Evolutionary conservation across 768 basidiomycete genomes (phyloP).

Genomic region (Suillus bovinus): DNA sequence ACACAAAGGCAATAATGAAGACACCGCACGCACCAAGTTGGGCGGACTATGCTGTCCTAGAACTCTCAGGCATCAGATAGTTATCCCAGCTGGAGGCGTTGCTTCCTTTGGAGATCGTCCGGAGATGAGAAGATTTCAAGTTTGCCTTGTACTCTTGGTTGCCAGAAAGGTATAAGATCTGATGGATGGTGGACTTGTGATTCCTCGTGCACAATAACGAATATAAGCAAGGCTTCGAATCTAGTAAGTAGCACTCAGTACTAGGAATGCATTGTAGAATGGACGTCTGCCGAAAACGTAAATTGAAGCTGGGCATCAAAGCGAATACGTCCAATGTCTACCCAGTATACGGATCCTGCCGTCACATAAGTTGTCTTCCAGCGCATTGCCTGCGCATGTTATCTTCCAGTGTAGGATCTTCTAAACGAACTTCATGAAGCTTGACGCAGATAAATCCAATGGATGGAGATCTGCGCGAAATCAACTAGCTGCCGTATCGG

Average conservation of each 20-base stretch:
- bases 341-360: not conserved
- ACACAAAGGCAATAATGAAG: no score
- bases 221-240: not conserved
- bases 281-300: not conserved
- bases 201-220: not conserved
- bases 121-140: not conserved
- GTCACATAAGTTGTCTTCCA: not conserved
- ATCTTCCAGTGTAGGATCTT: not conserved
- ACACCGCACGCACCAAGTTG: not conserved
- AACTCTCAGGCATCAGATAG: not conserved
- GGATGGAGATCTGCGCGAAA: not conserved
- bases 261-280: not conserved
- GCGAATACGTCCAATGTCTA: not conserved
- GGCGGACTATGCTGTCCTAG: not conserved
- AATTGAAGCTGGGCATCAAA: not conserved
- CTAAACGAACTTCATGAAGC: not conserved
- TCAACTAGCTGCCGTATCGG: not conserved
- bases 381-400: not conserved
- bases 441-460: not conserved
- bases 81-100: not conserved
- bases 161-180: not conserved
- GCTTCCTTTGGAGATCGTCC: not conserved
- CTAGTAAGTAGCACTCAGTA: not conserved
- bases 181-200: not conserved
- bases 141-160: conserved; percentile 1